phyloP scores from a whole-genome alignment of 2,329 filamentous ascomycete species.

The Colletotrichum sp. region DNA sequence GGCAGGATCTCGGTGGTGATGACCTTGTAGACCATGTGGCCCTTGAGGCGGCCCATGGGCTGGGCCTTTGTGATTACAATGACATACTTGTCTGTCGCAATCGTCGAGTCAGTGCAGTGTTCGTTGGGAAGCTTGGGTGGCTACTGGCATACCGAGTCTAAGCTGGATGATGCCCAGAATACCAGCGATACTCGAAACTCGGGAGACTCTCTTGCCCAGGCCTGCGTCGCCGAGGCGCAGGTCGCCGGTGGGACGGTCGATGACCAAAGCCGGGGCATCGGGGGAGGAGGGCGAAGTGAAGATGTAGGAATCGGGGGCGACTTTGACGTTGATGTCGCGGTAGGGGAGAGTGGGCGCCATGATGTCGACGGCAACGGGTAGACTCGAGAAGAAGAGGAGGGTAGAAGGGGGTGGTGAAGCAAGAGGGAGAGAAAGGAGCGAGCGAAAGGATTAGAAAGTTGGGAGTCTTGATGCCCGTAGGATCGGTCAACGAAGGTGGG shows the following conservation, averaged over 20 bases:
- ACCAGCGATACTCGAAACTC: constrained; percentile 90
- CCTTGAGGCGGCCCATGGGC: constrained; percentile 88
- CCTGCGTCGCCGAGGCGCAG: constrained; percentile 83
- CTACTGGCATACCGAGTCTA: constrained; percentile 75
- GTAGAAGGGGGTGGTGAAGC: background rate
- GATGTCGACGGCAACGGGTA: constrained; percentile 4
- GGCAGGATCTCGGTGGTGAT: constrained; percentile 91
- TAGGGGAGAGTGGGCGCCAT: constrained; percentile 69
- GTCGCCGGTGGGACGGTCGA: constrained; percentile 93
- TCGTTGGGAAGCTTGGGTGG: background rate
- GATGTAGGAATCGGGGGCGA: constrained; percentile 89
- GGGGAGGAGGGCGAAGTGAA: constrained; percentile 96
- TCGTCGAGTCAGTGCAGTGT: constrained; percentile 4
- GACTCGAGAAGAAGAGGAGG: background rate
- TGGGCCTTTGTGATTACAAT: constrained; percentile 95
- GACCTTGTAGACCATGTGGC: constrained; percentile 96
- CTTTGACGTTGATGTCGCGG: constrained; percentile 96
- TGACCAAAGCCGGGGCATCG: constrained; percentile 82
- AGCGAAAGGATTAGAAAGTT: background rate
- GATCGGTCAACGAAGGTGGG: background rate
- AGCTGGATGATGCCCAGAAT: constrained; percentile 94
- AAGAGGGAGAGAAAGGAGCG: background rate
- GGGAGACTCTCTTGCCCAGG: constrained; percentile 72
- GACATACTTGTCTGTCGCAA: constrained; percentile 83
- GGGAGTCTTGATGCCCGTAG: background rate